These are phyloP conservation scores for Claviceps sp. DNA, from an alignment of 2,329 filamentous ascomycete species.

Conservation along the genomic window DNA sequence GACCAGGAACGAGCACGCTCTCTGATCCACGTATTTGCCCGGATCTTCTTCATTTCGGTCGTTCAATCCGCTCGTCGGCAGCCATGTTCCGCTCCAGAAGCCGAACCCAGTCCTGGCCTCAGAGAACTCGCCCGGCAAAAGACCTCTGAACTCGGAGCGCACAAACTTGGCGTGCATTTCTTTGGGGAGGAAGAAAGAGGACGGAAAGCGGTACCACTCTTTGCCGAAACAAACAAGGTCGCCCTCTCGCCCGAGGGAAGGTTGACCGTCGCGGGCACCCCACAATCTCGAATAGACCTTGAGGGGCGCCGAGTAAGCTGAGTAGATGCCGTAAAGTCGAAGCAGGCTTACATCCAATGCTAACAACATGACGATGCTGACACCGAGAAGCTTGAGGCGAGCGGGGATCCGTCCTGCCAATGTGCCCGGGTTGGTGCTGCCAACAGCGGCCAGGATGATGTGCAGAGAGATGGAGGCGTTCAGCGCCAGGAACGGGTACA, in stretches of 20 bases:
- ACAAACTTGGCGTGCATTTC: slow-evolving; percentile 79
- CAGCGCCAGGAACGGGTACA: slow-evolving; percentile 78
- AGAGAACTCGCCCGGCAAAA: slow-evolving; percentile 82
- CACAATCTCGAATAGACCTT: slow-evolving; percentile 56
- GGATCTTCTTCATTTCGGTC: slow-evolving; percentile 78
- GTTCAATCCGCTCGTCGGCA: slow-evolving; percentile 76
- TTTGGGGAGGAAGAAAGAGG: slow-evolving; percentile 79
- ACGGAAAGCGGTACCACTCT: slow-evolving; percentile 97
- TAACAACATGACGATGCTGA: slow-evolving; percentile 46
- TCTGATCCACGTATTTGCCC: slow-evolving; percentile 71
- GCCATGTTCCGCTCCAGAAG: slow-evolving; percentile 72
- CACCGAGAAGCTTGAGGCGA: slow-evolving; percentile 55
- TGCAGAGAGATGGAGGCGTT: slow-evolving; percentile 81
- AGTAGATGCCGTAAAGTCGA: slow-evolving; percentile 63
- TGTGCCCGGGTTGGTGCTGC: slow-evolving; percentile 53
- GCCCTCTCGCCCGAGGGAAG: slow-evolving; percentile 39
- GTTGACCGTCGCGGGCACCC: slow-evolving; percentile 28
- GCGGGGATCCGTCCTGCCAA: slow-evolving; percentile 60
- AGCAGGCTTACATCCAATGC: slow-evolving; percentile 54
- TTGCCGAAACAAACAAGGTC: slow-evolving; percentile 81
- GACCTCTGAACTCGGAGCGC: slow-evolving; percentile 75
- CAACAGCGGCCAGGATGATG: slow-evolving; percentile 62
- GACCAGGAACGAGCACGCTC: slow-evolving; percentile 68
- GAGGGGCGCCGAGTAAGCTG: slow-evolving; percentile 72
- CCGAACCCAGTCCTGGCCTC: slow-evolving; percentile 58